Evolutionary conservation across 768 basidiomycete genomes (phyloP).

Genomic region (Solioccasus polychromus): DNA sequence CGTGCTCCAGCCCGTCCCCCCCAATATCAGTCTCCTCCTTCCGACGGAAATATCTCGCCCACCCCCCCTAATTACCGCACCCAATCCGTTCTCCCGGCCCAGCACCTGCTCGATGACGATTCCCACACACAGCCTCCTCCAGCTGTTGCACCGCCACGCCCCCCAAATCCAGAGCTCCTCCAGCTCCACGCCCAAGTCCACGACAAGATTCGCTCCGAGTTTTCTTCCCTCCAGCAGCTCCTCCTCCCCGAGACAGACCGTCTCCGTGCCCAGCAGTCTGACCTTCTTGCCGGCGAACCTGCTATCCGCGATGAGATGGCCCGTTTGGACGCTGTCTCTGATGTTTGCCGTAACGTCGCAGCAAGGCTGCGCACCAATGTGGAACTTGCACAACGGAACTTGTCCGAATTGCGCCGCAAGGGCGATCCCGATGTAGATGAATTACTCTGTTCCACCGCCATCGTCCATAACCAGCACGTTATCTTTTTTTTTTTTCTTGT

Average conservation of each 20-base stretch:
- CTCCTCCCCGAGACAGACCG: slow-evolving; percentile 67
- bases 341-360: slow-evolving; percentile 82
- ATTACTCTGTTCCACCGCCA: slow-evolving; percentile 90
- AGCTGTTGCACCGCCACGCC: slow-evolving; percentile 64
- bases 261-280: slow-evolving; percentile 75
- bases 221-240: slow-evolving; percentile 65
- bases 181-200: slow-evolving; percentile 76
- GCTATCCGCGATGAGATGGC: slow-evolving; percentile 97
- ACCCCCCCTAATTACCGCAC: slow-evolving; percentile 28
- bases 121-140: slow-evolving; percentile 26
- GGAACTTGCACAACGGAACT: slow-evolving; percentile 63
- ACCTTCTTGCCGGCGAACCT: slow-evolving; percentile 86
- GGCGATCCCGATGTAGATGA: slow-evolving; percentile 96
- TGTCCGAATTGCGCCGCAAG: slow-evolving; percentile 74
- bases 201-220: slow-evolving; percentile 67
- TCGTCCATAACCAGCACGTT: slow-evolving; percentile 93
- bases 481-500: too few species aligned
- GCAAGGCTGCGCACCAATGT: slow-evolving; percentile 64
- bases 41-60: slow-evolving; percentile 21
- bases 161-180: slow-evolving; percentile 87
- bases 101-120: slow-evolving; percentile 69
- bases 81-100: slow-evolving; percentile 34
- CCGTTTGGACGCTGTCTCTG: slow-evolving; percentile 86
- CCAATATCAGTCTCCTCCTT: slow-evolving; percentile 24
- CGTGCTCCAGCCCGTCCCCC: slow-evolving; percentile 22